A percentile compares a stretch with the other conserved stretches of the same genome.
Conservation (phyloP, 352 stramenopile genomes). For the Phytophthora pisi region DNA sequence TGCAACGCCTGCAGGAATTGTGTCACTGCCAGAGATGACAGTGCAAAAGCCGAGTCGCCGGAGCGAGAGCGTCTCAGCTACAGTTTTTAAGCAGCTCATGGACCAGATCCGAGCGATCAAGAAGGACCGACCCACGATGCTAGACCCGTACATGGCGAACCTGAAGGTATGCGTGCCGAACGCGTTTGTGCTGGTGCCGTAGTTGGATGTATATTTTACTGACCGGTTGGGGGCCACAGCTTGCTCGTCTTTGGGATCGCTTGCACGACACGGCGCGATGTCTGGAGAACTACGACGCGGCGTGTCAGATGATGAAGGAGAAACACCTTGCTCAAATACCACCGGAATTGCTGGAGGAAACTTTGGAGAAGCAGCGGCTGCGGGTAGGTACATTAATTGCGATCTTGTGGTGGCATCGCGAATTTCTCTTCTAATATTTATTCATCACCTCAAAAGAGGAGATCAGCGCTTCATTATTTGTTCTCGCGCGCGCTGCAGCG, state of each 20-base stretch:
- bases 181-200: no score
- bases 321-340: conserved; percentile 39
- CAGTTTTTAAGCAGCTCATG: conserved; percentile 46
- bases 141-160: conserved; percentile 58
- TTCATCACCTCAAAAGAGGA: conserved; percentile 25
- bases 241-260: conserved; percentile 59
- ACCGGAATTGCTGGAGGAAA: conserved; percentile 31
- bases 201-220: neutral
- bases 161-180: conserved; percentile 42
- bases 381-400: conserved; percentile 28
- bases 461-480: conserved; percentile 55
- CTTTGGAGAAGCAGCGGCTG: conserved; percentile 49
- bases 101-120: conserved; percentile 52
- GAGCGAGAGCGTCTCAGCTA: conserved; percentile 12
- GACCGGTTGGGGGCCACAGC: conserved; percentile 27
- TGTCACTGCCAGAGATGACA: conserved; percentile 20
- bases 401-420: neutral
- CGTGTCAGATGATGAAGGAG: conserved; percentile 39
- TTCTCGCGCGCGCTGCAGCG: conserved; percentile 45
- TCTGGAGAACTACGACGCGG: conserved; percentile 63
- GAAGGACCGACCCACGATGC: conserved; percentile 39
- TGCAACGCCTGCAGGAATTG: conserved; percentile 12
- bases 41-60: neutral
- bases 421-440: neutral
- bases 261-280: conserved; percentile 55